These are phyloP conservation scores for Ophiocordyceps polyrhachis-furcata DNA, from an alignment of 2,329 filamentous ascomycete species.

Conservation along the genomic window DNA sequence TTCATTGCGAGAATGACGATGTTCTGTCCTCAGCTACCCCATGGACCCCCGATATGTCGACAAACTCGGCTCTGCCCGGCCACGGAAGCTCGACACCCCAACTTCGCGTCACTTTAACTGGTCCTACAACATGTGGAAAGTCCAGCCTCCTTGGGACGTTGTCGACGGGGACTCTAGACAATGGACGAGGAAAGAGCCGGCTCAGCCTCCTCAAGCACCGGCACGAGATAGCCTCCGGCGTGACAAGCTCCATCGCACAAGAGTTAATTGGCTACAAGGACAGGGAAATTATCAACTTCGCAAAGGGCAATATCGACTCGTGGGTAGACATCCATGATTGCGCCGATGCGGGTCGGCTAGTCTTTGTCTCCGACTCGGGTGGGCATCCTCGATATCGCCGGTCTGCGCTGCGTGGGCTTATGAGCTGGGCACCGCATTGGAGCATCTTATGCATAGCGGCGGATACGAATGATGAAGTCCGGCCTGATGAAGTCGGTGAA, in stretches of 20 bases:
- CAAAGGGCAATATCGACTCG: constrained; percentile 67
- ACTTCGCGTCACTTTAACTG: constrained; percentile 70
- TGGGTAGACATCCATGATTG: constrained; percentile 89
- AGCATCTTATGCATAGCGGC: constrained; percentile 74
- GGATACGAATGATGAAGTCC: constrained; percentile 39
- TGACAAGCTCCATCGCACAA: constrained; percentile 88
- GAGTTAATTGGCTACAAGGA: constrained; percentile 73
- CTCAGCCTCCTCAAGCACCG: constrained; percentile 78
- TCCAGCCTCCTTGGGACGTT: constrained; percentile 78
- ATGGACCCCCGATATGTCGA: background rate
- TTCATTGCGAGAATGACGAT: constrained; percentile 4
- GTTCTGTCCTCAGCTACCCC: background rate
- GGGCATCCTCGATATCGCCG: constrained; percentile 78
- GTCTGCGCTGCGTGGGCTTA: constrained; percentile 72
- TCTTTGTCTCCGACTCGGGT: constrained; percentile 82
- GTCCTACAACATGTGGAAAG: constrained; percentile 81
- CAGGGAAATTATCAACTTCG: constrained; percentile 56
- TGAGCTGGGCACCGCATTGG: constrained; percentile 95
- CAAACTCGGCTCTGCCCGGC: constrained; percentile 12
- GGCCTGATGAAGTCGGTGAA: constrained; percentile 12
- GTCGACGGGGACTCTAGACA: constrained; percentile 75
- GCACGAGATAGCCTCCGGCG: constrained; percentile 78
- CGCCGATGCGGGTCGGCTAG: constrained; percentile 53
- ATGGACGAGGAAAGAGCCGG: constrained; percentile 77
- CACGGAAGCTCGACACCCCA: constrained; percentile 46